phyloP scores from a whole-genome alignment of 1,139 yeast species.

The Suhomyces bokatorum region DNA sequence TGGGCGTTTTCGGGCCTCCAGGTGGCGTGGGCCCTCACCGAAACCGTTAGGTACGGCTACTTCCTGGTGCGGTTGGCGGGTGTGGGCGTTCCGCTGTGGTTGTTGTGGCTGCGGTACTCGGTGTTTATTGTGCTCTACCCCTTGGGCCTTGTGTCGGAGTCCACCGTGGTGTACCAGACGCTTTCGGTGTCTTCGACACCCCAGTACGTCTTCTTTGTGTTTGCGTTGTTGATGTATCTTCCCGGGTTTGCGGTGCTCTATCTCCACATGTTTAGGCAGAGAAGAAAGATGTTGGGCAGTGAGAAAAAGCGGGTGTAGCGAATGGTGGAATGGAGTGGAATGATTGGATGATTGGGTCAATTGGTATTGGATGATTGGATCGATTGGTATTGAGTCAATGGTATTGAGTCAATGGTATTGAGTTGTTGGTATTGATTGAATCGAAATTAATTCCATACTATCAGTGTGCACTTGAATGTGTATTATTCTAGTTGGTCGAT shows the following conservation, averaged over 20 bases:
- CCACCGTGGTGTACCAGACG: slow-evolving; percentile 31
- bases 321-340: not conserved
- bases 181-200: slow-evolving; percentile 17
- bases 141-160: slow-evolving; percentile 34
- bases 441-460: no score
- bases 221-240: slow-evolving; percentile 31
- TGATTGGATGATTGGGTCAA: not conserved
- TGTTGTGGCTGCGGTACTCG: slow-evolving; percentile 37
- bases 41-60: slow-evolving; percentile 34
- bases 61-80: slow-evolving; percentile 23
- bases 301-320: not conserved
- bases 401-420: no score
- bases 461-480: no score
- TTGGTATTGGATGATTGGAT: no score
- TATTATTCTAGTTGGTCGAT: no score
- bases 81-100: slow-evolving; percentile 19
- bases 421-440: no score
- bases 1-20: slow-evolving; percentile 27
- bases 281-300: slow-evolving; percentile 24
- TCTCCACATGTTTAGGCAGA: slow-evolving; percentile 36
- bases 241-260: slow-evolving; percentile 38
- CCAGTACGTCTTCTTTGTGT: slow-evolving; percentile 27
- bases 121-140: slow-evolving; percentile 38
- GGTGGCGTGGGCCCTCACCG: slow-evolving; percentile 39
- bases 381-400: no score